Conservation (phyloP, 768 basidiomycete genomes). For the Peribolospora kevripleyi region DNA sequence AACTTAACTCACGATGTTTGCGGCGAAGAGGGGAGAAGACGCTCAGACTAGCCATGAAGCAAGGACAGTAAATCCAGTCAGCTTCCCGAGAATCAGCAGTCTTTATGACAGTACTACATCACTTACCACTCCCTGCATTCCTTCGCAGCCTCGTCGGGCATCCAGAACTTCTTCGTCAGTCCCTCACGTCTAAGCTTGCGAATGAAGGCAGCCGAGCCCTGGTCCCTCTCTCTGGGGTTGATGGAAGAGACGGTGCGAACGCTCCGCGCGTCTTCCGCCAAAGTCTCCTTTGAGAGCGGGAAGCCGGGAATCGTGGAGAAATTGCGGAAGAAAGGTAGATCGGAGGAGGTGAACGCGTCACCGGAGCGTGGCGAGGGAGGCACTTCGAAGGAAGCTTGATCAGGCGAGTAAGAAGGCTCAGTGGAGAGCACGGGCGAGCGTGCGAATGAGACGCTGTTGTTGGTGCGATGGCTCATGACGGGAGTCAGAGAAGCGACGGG, state of each 20-base stretch:
- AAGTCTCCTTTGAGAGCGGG: neutral
- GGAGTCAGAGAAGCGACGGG: no score
- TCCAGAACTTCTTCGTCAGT: conserved; percentile 89
- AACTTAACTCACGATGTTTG: conserved; percentile 9
- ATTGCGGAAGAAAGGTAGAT: neutral
- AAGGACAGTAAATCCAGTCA: no score
- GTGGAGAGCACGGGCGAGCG: no score
- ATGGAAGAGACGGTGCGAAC: neutral
- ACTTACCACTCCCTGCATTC: conserved; percentile 12
- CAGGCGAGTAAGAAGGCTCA: no score
- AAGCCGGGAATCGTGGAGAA: conserved; percentile 4
- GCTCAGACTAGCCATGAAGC: no score
- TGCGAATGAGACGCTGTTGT: no score
- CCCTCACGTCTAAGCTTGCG: conserved; percentile 21
- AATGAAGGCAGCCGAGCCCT: conserved; percentile 3
- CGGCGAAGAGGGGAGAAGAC: conserved; percentile 9
- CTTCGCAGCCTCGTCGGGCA: conserved; percentile 29
- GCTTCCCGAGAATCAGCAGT: no score
- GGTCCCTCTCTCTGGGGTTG: neutral
- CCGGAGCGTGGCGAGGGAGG: no score
- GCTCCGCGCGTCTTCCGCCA: conserved; percentile 3
- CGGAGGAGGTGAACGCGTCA: no score
- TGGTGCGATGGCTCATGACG: no score
- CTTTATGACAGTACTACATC: no score
- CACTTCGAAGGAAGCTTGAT: no score